phyloP scores from a whole-genome alignment of 257 asterid species.

The Catharanthus roseus region DNA sequence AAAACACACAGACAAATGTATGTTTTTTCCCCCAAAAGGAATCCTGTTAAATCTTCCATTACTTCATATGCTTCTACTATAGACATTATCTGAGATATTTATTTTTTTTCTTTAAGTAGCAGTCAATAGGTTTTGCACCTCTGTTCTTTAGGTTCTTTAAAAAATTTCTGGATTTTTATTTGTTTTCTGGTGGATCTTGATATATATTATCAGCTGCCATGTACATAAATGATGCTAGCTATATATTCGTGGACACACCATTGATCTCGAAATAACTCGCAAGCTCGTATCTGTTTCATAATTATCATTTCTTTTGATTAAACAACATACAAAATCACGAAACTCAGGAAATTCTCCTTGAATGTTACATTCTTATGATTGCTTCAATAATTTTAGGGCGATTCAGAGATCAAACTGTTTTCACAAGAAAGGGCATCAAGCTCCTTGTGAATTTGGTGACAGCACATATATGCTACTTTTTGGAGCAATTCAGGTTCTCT shows the following conservation, averaged over 20 bases:
- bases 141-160: background rate
- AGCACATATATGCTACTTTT: slow-evolving; percentile 42
- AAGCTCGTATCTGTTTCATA: background rate
- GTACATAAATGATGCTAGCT: too few species aligned
- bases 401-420: slow-evolving; percentile 57
- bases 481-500: slow-evolving; percentile 46
- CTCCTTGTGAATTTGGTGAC: slow-evolving; percentile 44
- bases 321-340: background rate
- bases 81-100: background rate
- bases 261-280: background rate
- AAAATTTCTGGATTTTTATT: background rate
- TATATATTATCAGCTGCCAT: background rate
- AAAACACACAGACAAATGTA: too few species aligned
- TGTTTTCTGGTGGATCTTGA: background rate
- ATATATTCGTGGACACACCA: too few species aligned
- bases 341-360: background rate
- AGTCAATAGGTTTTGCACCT: background rate
- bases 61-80: background rate
- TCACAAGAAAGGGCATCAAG: slow-evolving; percentile 50
- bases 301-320: background rate
- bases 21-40: too few species aligned
- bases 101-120: background rate
- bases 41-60: too few species aligned
- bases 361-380: background rate
- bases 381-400: slow-evolving; percentile 35